These are phyloP conservation scores for Exophiala oligosperma DNA, from an alignment of 2,329 filamentous ascomycete genomes.

Conservation along the genomic window DNA sequence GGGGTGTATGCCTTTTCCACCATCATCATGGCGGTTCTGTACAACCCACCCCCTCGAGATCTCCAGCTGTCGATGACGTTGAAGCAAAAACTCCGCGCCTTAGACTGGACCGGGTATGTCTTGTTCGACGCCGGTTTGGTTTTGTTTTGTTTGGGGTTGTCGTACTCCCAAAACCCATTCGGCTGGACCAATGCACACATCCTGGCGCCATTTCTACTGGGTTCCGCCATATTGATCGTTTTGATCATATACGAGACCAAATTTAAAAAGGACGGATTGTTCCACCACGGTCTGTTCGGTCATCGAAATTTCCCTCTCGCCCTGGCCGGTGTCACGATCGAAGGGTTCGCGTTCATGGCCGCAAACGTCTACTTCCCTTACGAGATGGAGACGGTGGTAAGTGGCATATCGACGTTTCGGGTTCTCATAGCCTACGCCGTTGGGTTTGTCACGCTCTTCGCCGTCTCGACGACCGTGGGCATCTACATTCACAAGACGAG, in stretches of 20 bases:
- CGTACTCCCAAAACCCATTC: conserved; percentile 58
- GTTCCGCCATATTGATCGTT: conserved; percentile 40
- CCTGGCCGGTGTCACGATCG: conserved; percentile 35
- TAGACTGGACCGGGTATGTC: neutral
- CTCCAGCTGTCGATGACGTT: conserved; percentile 4
- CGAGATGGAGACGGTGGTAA: neutral
- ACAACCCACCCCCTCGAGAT: conserved; percentile 9
- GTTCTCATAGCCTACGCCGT: neutral
- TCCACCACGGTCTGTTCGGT: conserved; percentile 55
- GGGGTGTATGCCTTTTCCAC: conserved; percentile 1
- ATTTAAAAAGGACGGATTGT: conserved; percentile 50
- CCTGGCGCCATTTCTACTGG: conserved; percentile 50
- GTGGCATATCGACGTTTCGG: neutral
- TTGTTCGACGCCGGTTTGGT: conserved; percentile 88
- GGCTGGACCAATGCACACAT: conserved; percentile 53
- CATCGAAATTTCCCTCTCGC: conserved; percentile 60
- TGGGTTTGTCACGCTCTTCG: neutral
- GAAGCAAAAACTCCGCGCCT: neutral
- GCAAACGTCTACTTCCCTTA: conserved; percentile 2
- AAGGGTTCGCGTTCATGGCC: neutral
- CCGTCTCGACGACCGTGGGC: conserved; percentile 1
- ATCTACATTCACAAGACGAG: conserved; percentile 2
- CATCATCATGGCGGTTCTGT: conserved; percentile 3
- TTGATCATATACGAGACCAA: conserved; percentile 57
- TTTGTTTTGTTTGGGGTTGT: conserved; percentile 88